Evolutionary conservation across 2,329 filamentous ascomycete genomes (phyloP).

Genomic region (Phyllosticta citriasiana): DNA sequence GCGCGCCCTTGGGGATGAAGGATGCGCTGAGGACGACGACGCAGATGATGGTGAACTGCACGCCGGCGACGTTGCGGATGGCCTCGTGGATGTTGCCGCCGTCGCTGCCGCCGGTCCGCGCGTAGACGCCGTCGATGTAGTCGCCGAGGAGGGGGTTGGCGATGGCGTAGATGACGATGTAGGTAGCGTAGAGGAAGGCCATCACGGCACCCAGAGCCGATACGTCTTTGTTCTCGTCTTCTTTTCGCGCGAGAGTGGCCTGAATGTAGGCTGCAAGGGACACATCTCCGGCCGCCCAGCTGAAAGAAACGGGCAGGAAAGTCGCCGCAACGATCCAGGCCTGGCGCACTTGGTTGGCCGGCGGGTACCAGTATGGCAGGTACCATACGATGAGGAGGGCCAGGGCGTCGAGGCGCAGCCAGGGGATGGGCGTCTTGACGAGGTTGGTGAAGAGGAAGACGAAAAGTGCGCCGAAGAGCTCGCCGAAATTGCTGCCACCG

Average conservation of each 20-base stretch:
- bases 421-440: constrained; percentile 41
- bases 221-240: constrained; percentile 35
- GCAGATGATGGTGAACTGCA: constrained; percentile 39
- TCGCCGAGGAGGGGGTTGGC: constrained; percentile 35
- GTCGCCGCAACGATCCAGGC: constrained; percentile 39
- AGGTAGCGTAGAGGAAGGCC: constrained; percentile 42
- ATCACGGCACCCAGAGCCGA: constrained; percentile 42
- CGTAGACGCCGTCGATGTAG: constrained; percentile 35
- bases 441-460: constrained; percentile 42
- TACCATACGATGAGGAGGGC: constrained; percentile 41
- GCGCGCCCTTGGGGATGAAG: constrained; percentile 37
- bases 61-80: constrained; percentile 35
- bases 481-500: constrained; percentile 42
- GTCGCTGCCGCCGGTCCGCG: constrained; percentile 18
- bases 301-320: constrained; percentile 39
- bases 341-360: constrained; percentile 29
- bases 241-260: constrained; percentile 37
- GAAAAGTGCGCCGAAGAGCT: constrained; percentile 38
- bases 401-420: constrained; percentile 40
- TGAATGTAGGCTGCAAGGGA: constrained; percentile 43
- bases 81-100: constrained; percentile 30
- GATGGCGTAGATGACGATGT: constrained; percentile 40
- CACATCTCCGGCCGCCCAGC: constrained; percentile 44
- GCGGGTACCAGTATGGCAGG: constrained; percentile 37
- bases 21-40: constrained; percentile 35